A percentile compares a stretch with the other conserved stretches of the same genome.
These are phyloP conservation scores for Epichloe coenophiala DNA, from an alignment of 2,329 filamentous ascomycete species.

Conservation along the genomic window DNA sequence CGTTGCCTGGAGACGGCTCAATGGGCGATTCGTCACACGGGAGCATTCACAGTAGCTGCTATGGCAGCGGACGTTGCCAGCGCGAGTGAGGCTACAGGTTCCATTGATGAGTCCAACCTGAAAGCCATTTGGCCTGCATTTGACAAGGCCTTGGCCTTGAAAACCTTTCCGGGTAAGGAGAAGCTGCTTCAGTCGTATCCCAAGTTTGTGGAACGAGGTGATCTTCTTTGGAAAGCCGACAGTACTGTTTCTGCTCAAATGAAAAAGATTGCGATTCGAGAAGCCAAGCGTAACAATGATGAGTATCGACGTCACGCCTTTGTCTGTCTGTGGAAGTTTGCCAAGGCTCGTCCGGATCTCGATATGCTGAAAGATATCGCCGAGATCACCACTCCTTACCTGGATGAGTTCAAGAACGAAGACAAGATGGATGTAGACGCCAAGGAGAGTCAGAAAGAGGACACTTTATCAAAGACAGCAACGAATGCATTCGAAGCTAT, in stretches of 20 bases:
- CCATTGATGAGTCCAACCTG: constrained; percentile 47
- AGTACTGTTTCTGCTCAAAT: constrained; percentile 44
- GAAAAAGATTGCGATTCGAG: constrained; percentile 69
- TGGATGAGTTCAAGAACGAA: constrained; percentile 44
- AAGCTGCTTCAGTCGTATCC: constrained; percentile 68
- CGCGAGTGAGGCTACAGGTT: constrained; percentile 40
- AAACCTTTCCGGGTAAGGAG: constrained; percentile 90
- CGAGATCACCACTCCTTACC: constrained; percentile 46
- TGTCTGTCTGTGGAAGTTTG: constrained; percentile 56
- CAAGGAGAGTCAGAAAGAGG: constrained; percentile 31
- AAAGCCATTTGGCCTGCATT: constrained; percentile 66
- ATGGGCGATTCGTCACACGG: constrained; percentile 85
- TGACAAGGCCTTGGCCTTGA: constrained; percentile 69
- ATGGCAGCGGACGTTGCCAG: constrained; percentile 52
- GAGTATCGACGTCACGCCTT: constrained; percentile 68
- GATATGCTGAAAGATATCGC: constrained; percentile 57
- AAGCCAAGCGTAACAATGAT: constrained; percentile 87
- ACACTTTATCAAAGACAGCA: constrained; percentile 28
- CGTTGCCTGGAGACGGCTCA: constrained; percentile 63
- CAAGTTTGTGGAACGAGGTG: constrained; percentile 56
- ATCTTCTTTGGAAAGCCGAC: constrained; percentile 42
- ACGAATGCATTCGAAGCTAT: constrained; percentile 38
- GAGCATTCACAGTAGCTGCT: constrained; percentile 67
- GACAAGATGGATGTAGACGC: constrained; percentile 59
- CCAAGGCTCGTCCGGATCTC: constrained; percentile 52